Percentiles rank a stretch among this genome's conserved stretches.
Conservation (phyloP, 306 rosid genomes). For the Sicyos edulis region DNA sequence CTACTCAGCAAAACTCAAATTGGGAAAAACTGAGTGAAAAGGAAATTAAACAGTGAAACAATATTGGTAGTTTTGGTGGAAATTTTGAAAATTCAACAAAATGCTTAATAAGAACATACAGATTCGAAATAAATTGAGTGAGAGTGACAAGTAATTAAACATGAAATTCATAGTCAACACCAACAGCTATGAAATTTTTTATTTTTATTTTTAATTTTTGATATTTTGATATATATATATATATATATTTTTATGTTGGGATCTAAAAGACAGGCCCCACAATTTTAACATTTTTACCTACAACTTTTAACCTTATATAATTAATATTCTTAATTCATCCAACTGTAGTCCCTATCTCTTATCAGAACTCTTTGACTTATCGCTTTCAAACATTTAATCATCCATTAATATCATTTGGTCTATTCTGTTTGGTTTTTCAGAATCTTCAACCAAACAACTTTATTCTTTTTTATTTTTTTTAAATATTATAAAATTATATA, state of each 20-base stretch:
- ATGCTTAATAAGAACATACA: neutral
- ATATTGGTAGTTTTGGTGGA: neutral
- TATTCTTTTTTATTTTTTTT: too few species aligned
- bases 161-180: constrained; percentile 15
- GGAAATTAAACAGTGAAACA: neutral
- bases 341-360: neutral
- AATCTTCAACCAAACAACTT: too few species aligned
- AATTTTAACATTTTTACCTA: neutral
- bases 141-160: neutral
- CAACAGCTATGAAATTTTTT: neutral
- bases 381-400: constrained; percentile 11
- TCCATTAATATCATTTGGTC: neutral
- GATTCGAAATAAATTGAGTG: constrained; percentile 13
- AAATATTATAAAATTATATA: too few species aligned
- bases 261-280: constrained; percentile 63
- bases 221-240: too few species aligned
- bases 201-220: neutral
- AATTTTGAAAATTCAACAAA: neutral
- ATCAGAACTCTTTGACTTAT: neutral
- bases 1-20: too few species aligned
- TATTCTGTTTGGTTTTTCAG: neutral
- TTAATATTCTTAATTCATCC: neutral
- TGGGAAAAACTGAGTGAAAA: too few species aligned
- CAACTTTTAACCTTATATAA: neutral
- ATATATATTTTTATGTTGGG: constrained; percentile 32